phyloP scores from a whole-genome alignment of 2,329 filamentous ascomycete species.

The Colletotrichum sp. region DNA sequence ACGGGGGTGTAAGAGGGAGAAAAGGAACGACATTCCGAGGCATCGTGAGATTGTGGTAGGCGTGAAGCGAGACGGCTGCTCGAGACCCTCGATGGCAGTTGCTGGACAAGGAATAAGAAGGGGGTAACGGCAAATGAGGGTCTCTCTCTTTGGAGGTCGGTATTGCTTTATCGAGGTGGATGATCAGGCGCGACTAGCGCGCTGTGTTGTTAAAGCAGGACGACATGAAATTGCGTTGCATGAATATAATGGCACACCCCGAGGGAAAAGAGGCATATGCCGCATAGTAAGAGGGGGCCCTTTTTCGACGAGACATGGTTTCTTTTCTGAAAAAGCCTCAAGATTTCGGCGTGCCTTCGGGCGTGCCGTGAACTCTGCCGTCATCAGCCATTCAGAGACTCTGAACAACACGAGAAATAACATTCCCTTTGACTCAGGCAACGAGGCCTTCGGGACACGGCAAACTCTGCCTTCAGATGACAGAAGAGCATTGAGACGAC shows the following conservation, averaged over 20 bases:
- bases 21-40: background rate
- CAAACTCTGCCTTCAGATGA: background rate
- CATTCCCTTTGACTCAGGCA: background rate
- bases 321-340: background rate
- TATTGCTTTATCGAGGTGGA: slow-evolving; percentile 5
- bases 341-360: background rate
- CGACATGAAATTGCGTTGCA: background rate
- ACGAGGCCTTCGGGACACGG: background rate
- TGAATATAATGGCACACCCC: slow-evolving; percentile 5
- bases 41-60: background rate
- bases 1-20: background rate
- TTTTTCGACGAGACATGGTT: background rate
- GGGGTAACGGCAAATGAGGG: background rate
- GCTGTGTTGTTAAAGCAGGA: background rate
- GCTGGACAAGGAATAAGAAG: background rate
- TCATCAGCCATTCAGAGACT: background rate
- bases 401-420: background rate
- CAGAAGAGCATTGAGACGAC: background rate
- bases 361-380: background rate
- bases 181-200: background rate
- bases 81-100: background rate
- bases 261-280: background rate
- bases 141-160: background rate
- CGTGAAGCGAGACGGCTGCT: background rate
- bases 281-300: background rate